These are phyloP conservation scores for Naganishia albida DNA, from an alignment of 1,284 basidiomycete genomes.

Conservation along the genomic window DNA sequence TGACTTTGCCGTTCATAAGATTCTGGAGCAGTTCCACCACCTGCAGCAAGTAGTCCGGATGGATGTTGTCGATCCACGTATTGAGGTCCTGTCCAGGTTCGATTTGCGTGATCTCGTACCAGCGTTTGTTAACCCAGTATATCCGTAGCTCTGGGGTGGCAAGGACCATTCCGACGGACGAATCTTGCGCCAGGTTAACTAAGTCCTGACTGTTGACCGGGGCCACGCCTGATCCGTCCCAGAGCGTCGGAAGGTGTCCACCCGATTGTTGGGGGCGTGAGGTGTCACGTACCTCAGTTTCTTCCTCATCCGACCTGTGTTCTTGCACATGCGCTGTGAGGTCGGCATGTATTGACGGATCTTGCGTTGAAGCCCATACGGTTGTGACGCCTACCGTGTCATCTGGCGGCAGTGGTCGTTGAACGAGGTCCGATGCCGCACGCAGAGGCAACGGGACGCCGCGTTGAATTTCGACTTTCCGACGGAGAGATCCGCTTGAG, in stretches of 20 bases:
- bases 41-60: constrained; percentile 12
- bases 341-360: background rate
- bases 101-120: constrained; percentile 26
- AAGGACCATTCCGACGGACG: constrained; percentile 31
- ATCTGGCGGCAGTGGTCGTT: constrained; percentile 6
- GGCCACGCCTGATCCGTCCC: constrained; percentile 8
- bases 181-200: constrained; percentile 4
- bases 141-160: constrained; percentile 24
- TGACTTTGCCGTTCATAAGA: constrained; percentile 8
- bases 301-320: background rate
- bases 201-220: constrained; percentile 18
- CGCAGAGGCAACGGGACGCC: constrained; percentile 1
- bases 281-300: background rate
- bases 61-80: constrained; percentile 29
- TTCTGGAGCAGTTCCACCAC: constrained; percentile 19
- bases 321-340: background rate
- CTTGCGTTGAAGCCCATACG: background rate
- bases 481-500: background rate
- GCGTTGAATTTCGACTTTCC: constrained; percentile 6
- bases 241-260: background rate
- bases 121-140: constrained; percentile 30
- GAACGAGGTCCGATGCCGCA: background rate
- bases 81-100: constrained; percentile 28
- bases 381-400: background rate
- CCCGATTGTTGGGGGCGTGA: background rate